These are phyloP conservation scores for Miscanthus lutarioriparius DNA, from an alignment of 176 grass and related monocot species.

Conservation along the genomic window DNA sequence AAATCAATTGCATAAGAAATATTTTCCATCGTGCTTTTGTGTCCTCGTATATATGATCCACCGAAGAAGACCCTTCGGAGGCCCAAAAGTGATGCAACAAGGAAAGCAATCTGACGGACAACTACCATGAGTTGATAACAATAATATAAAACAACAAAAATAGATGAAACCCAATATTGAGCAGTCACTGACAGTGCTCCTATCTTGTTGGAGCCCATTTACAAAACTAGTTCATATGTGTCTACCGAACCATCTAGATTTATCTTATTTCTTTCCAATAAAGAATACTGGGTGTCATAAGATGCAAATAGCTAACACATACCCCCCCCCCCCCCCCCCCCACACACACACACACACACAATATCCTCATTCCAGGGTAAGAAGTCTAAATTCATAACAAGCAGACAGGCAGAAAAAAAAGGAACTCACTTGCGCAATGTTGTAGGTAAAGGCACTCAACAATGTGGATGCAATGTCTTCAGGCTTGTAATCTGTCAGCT, in stretches of 20 bases:
- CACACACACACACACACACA: background rate
- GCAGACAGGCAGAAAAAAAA: background rate
- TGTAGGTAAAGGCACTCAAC: constrained; percentile 96
- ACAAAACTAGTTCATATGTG: background rate
- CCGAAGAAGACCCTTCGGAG: constrained; percentile 92
- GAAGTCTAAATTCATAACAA: constrained; percentile 20
- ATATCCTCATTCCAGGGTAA: background rate
- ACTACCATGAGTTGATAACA: constrained; percentile 2
- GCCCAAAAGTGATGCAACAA: constrained; percentile 92
- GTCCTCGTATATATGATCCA: constrained; percentile 96
- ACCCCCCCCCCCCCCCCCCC: no score
- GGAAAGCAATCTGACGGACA: constrained; percentile 76
- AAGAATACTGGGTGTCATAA: background rate
- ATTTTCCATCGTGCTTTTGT: constrained; percentile 94
- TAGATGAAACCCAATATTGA: constrained; percentile 17
- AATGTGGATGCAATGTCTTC: constrained; percentile 92
- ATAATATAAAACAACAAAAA: constrained; percentile 9
- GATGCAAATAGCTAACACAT: constrained; percentile 10
- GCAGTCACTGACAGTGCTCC: background rate
- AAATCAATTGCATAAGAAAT: constrained; percentile 94
- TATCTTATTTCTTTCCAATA: background rate
- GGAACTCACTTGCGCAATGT: constrained; percentile 86
- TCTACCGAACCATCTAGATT: background rate
- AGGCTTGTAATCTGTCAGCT: constrained; percentile 72
- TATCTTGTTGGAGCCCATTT: constrained; percentile 22